These are phyloP conservation scores for Colletotrichum coccodes DNA, from an alignment of 2,329 filamentous ascomycete species.

Conservation along the genomic window DNA sequence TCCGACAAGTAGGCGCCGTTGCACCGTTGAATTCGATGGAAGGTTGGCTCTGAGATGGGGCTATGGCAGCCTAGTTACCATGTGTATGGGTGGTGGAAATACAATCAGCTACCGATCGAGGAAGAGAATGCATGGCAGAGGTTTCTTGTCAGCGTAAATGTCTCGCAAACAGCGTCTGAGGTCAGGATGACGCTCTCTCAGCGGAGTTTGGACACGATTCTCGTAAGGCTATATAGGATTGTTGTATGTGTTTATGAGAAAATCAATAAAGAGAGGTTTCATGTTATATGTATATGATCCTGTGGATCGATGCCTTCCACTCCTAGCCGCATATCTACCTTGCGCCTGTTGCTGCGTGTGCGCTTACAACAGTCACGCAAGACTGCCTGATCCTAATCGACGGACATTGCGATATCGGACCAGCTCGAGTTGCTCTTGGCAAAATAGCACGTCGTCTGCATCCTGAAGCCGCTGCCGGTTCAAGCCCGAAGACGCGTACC, in stretches of 20 bases:
- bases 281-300: background rate
- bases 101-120: background rate
- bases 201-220: background rate
- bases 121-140: background rate
- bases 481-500: too few species aligned
- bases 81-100: background rate
- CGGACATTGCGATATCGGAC: background rate
- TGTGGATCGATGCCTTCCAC: background rate
- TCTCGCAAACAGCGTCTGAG: background rate
- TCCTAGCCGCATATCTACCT: background rate
- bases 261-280: conserved; percentile 4
- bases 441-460: background rate
- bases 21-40: background rate
- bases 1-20: background rate
- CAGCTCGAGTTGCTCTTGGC: background rate
- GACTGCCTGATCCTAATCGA: background rate
- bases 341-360: background rate
- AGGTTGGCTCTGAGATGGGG: background rate
- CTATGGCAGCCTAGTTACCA: background rate
- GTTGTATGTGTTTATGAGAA: conserved; percentile 1
- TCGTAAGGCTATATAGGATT: background rate
- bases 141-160: background rate
- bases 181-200: background rate
- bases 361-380: background rate
- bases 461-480: background rate